Conservation (phyloP, 2,329 filamentous ascomycete genomes). For the Apiospora rasikravindrae region DNA sequence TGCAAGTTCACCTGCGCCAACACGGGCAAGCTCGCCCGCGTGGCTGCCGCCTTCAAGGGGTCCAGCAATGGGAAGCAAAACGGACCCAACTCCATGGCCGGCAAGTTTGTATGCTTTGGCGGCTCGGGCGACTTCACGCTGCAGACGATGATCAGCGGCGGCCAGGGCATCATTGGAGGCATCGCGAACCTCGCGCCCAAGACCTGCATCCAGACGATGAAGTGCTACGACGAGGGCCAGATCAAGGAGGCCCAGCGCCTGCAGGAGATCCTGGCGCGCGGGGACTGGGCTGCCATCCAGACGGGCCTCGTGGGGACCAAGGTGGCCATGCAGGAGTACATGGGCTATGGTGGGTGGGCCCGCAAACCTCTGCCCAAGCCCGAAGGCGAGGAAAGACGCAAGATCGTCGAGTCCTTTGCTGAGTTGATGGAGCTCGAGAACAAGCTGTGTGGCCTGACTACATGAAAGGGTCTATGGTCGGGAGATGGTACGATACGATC, state of each 20-base stretch:
- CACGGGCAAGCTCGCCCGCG: constrained; percentile 54
- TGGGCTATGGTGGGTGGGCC: constrained; percentile 67
- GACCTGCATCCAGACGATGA: constrained; percentile 65
- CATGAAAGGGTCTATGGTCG: background rate
- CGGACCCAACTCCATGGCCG: no score
- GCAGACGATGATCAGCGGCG: constrained; percentile 65
- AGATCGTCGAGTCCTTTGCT: constrained; percentile 35
- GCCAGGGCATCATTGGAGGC: constrained; percentile 68
- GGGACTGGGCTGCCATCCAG: constrained; percentile 73
- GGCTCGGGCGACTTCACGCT: constrained; percentile 69
- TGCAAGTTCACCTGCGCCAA: constrained; percentile 61
- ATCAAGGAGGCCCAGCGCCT: constrained; percentile 63
- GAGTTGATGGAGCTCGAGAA: constrained; percentile 37
- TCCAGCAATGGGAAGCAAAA: no score
- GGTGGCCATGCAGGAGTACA: constrained; percentile 65
- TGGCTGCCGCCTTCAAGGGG: constrained; percentile 37
- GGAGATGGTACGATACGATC: background rate
- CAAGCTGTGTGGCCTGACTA: background rate
- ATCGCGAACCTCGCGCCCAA: constrained; percentile 73
- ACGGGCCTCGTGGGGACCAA: constrained; percentile 74
- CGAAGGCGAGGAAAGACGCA: constrained; percentile 31
- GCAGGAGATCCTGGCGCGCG: constrained; percentile 68
- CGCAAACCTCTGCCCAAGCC: constrained; percentile 53
- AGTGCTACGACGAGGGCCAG: constrained; percentile 65
- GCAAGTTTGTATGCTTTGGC: constrained; percentile 63